Evolutionary conservation across 2,329 filamentous ascomycete genomes (phyloP), one percentile per base, ranked within the genome.

Genomic region (Trichoderma breve): DNA sequence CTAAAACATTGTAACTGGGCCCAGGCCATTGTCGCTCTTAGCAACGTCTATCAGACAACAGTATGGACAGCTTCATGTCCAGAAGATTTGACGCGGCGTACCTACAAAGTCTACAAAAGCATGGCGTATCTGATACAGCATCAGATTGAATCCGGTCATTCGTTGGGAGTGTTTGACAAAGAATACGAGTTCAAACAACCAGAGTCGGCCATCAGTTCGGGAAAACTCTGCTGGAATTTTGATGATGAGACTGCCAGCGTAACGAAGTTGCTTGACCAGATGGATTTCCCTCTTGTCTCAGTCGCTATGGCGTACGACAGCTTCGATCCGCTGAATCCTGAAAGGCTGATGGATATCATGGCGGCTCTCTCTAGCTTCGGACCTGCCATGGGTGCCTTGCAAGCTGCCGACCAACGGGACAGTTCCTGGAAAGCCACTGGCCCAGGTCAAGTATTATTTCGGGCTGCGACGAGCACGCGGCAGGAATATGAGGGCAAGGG

Each of bases 281-380:
- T 81, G 79, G 79, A 80, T 63, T 80, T 80, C 62, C 78, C 78
- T 1, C 74, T 80, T 9, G 78, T 79, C 2, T 78, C 76, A 11
- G 67, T 80, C 26, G 79, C 78, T 2, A 72, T 80, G 21, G 74
- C 77, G 4, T 79, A 76, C 65, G 79, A 81, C 68, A 74, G 73
- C 51, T 66, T 73, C 61, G 51, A 73, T 5, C 28, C 71, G 1
- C 65, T 76, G 24, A 73, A 77, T 63, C 21, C 36, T 21, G 61
- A 70, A 11, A 70, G 71, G 28, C 67, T 74, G 70, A 11, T 32
- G 12, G 3, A 51, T 21, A 51, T 51, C 0, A 51, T 51, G 43
- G 43, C n/a, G 11, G 43, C 18, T n/a, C n/a, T 51, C n/a, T n/a
- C 43, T 12, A 2, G n/a, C n/a, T 51, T 51, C 1, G 43, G 43